phyloP scores from a whole-genome alignment of 2,329 filamentous ascomycete species.

The Xylariaceae sp. region DNA sequence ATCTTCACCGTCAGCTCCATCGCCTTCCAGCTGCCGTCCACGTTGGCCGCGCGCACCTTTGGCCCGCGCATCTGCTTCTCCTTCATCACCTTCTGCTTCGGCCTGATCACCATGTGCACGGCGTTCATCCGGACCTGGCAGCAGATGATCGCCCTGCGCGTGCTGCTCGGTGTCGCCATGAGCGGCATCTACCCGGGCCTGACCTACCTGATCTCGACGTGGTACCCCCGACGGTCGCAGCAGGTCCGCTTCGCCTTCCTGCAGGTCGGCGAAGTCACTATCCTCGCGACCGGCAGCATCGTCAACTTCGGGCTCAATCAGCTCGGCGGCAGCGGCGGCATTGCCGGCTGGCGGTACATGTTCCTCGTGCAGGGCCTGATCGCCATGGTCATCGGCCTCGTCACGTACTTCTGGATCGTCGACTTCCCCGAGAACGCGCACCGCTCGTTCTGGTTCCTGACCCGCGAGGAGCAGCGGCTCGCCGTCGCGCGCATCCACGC shows the following conservation, averaged over 20 bases:
- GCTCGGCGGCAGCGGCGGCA: constrained; percentile 48
- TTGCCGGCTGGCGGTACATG: constrained; percentile 67
- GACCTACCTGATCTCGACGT: constrained; percentile 49
- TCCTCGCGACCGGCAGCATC: constrained; percentile 62
- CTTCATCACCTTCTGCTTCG: constrained; percentile 60
- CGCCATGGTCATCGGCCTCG: constrained; percentile 52
- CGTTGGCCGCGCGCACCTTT: constrained; percentile 59
- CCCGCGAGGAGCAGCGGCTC: constrained; percentile 48
- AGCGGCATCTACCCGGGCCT: constrained; percentile 48
- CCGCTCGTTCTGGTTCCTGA: constrained; percentile 54
- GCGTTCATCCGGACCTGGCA: constrained; percentile 64
- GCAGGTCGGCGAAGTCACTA: constrained; percentile 60
- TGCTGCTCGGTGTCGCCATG: constrained; percentile 63
- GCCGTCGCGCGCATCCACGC: constrained; percentile 54
- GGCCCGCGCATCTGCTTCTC: constrained; percentile 63
- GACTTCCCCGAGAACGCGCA: constrained; percentile 62
- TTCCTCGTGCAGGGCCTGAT: constrained; percentile 63
- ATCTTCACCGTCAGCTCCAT: constrained; percentile 69
- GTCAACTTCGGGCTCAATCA: constrained; percentile 67
- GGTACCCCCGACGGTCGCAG: constrained; percentile 62
- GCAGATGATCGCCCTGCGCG: constrained; percentile 64
- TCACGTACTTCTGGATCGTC: constrained; percentile 67
- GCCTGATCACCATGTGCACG: constrained; percentile 60
- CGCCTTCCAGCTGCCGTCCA: constrained; percentile 64
- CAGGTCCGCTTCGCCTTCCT: constrained; percentile 62